Base-by-base conservation (phyloP, 495 filamentous ascomycete genomes). In the Hypoxylon trugodes region DNA sequence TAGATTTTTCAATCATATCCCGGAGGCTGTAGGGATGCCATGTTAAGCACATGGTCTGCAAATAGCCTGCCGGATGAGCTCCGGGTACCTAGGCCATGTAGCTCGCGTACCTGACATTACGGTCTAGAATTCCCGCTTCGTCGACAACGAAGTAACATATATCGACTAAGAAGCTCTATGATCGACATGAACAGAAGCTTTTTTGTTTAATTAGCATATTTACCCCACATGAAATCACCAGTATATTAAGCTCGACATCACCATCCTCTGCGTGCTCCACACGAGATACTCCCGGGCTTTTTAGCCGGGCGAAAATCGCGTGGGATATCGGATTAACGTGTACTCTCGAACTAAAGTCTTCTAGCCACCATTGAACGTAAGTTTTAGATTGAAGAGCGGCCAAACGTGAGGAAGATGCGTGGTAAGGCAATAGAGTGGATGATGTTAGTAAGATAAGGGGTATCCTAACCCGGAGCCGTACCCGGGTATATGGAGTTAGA, bases 11-110 rank as follows among this genome's bases (percentile, higher is more conserved):
- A 36, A 6, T 9, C 5, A 52, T 41, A 15, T 41, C 24, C n/a
- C 25, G 22, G 32, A 33, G 25, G 9, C 25, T 2, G 6, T 15
- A 26, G 22, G 18, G 18, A 53, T 41, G 10, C 22, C 2, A 25
- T 40, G 24, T 43, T 54, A 54, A 60, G 26, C 26, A 45, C 30
- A 9, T 10, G 22, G 28, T 55, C 24, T 24, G 45, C 10, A 40
- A 60, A 66, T 60, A 66, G 62, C 62, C 62, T 66, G 47, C 42
- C 50, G 62, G 56, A 15, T 60, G 49, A 51, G 62, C 25, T 55
- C 15, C 24, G 25, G 35, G 51, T 41, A 32, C 12, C 26, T 22
- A 22, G 45, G 28, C 36, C 10, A 12, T 19, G 15, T 37, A 42
- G 21, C 9, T 36, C n/a, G 24, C 16, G 47, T 65, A 54, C 54